A percentile compares a stretch with the other conserved stretches of the same genome.
Evolutionary conservation across 106 monocot species (phyloP).

Genomic region (Dioscorea dumetorum): DNA sequence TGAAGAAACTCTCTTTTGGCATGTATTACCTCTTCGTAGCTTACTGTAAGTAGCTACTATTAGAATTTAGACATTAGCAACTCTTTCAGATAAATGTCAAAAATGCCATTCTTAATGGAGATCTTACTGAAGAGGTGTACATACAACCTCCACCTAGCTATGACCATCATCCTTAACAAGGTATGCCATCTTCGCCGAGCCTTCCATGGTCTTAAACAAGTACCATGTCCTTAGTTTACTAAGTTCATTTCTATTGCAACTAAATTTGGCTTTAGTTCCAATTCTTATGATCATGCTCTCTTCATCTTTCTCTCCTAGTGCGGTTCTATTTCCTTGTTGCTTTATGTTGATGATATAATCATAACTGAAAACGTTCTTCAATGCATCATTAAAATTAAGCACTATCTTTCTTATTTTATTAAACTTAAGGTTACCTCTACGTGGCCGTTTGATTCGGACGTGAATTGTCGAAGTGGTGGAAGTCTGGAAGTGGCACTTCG

Average conservation of each 20-base stretch:
- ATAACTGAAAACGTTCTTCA: too few relatives aligned
- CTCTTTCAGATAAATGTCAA: too few relatives aligned
- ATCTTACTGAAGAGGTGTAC: too few relatives aligned
- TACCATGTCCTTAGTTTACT: neutral
- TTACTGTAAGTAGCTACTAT: neutral
- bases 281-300: neutral
- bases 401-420: neutral
- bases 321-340: too few relatives aligned
- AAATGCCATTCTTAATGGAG: too few relatives aligned
- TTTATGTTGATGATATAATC: too few relatives aligned
- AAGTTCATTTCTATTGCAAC: neutral
- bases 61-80: neutral
- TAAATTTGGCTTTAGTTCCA: neutral
- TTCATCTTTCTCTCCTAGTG: too few relatives aligned
- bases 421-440: neutral
- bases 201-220: neutral
- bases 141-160: too few relatives aligned
- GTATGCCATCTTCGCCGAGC: neutral
- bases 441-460: too few relatives aligned
- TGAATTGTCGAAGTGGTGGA: too few relatives aligned
- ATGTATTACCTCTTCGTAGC: neutral
- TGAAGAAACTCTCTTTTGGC: neutral
- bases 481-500: too few relatives aligned
- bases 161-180: neutral
- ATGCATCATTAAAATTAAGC: neutral